Base-by-base conservation (phyloP, 768 basidiomycete species). In the Podaxis pistillaris region DNA sequence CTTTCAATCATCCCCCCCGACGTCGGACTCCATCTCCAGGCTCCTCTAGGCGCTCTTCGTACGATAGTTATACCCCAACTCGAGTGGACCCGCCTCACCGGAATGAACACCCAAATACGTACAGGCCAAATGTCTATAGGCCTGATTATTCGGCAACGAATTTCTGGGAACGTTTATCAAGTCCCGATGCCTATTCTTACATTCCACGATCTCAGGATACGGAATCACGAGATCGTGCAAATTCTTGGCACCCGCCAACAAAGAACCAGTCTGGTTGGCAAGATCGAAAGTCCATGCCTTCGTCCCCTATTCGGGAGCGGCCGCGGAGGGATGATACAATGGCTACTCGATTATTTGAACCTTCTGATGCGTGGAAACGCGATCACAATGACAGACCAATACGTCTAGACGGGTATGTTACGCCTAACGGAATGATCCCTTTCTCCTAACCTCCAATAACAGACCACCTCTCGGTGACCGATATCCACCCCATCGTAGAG, bases 341-440 rank as follows among this genome's bases (percentile, higher is more conserved):
- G 56, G 74, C 76, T 28, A 70, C 72, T 63, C 79, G 87, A 65
- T 83, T 86, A 78, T 86, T 91, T 68, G 90, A 91, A 69, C 88
- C 90, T 36, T 88, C 87, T 37, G 86, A 88, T 19, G 74, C 77
- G 36, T 91, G 90, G 90, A 89, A 86, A 69, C 83, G 87, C 65
- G 73, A 75, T 8, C 84, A 85, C 66, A 68, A 68, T 54, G 83
- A 86, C 67, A 78, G 79, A 66, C 69, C 76, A 33, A 33, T 56
- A 38, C 75, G 79, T 65, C 69, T 72, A 51, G 83, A 80, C 80
- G 74, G 69, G 76, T 78, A 53, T 69, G 66, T 70, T 70, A 40
- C 62, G 64, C 41, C 12, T 58, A 60, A 11, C 2, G 58, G 8
- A 17, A 33, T 22, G 13, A 28, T 40, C 38, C n/a, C 57, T 58